Conservation (phyloP, 257 asterid genomes). For the Cordia subcordata region DNA sequence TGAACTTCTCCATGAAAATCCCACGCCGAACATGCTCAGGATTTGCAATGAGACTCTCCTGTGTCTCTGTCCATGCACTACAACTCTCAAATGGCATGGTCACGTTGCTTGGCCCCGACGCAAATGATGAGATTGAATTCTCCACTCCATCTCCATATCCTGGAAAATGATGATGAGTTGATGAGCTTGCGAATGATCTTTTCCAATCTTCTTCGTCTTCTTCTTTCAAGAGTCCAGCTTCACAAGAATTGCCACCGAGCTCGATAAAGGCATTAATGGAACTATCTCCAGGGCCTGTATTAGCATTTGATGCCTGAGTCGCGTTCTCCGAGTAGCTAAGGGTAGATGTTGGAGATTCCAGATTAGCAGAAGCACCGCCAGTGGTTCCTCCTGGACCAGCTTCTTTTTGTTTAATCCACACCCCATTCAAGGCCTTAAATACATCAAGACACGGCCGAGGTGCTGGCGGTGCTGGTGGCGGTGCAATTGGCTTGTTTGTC, state of each 20-base stretch:
- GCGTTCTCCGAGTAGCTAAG: conserved; percentile 41
- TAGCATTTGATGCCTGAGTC: conserved; percentile 26
- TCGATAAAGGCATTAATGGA: conserved; percentile 38
- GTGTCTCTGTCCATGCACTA: conserved; percentile 21
- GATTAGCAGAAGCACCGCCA: conserved; percentile 23
- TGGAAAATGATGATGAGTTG: conserved; percentile 20
- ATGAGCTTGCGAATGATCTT: conserved; percentile 21
- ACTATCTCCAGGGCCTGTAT: conserved; percentile 24
- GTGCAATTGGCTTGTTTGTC: conserved; percentile 15
- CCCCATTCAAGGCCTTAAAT: conserved; percentile 52
- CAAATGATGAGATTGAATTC: conserved; percentile 21
- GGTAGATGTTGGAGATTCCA: conserved; percentile 79
- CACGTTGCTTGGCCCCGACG: conserved; percentile 20
- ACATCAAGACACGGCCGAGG: conserved; percentile 42
- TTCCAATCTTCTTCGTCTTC: conserved; percentile 61
- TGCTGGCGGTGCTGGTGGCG: not conserved
- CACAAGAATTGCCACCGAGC: conserved; percentile 37
- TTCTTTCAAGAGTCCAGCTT: conserved; percentile 38
- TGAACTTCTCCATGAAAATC: conserved; percentile 63
- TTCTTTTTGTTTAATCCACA: conserved; percentile 32
- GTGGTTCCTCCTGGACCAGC: conserved; percentile 2
- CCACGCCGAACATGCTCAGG: conserved; percentile 36
- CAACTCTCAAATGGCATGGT: conserved; percentile 21
- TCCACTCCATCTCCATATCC: conserved; percentile 32
- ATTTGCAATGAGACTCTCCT: conserved; percentile 16